Conservation (phyloP, 164 flowering plant genomes). For the Cinnamomum micranthum region DNA sequence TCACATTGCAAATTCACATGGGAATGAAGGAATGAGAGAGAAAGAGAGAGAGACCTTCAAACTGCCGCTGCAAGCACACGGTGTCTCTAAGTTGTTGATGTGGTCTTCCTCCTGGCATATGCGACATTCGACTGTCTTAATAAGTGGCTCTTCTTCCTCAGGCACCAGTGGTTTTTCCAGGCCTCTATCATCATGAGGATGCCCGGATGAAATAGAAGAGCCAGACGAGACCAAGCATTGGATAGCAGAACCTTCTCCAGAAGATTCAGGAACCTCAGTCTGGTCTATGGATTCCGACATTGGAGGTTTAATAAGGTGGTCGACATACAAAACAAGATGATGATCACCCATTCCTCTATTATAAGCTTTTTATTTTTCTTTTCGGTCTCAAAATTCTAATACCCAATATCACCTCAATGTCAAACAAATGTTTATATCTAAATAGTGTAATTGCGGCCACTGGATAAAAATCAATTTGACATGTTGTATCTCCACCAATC, state of each 20-base stretch:
- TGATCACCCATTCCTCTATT: conserved; percentile 47
- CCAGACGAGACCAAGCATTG: conserved; percentile 14
- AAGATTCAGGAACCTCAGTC: conserved; percentile 16
- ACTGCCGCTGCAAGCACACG: conserved; percentile 75
- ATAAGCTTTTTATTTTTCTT: neutral
- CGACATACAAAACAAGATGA: conserved; percentile 51
- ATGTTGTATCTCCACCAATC: too few relatives aligned
- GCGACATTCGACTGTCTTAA: conserved; percentile 57
- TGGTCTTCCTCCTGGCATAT: conserved; percentile 79
- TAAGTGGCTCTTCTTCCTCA: conserved; percentile 47
- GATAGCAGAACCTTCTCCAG: conserved; percentile 30
- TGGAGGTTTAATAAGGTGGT: conserved; percentile 38
- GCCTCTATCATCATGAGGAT: conserved; percentile 6
- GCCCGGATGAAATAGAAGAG: neutral
- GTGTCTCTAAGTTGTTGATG: conserved; percentile 43
- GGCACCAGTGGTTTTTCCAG: conserved; percentile 15
- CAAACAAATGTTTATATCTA: too few relatives aligned
- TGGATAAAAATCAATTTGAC: too few relatives aligned
- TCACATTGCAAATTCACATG: neutral
- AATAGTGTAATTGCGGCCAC: too few relatives aligned
- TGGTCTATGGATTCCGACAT: conserved; percentile 29
- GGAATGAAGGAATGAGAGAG: neutral
- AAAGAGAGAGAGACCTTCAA: conserved; percentile 44
- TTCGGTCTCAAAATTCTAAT: too few relatives aligned
- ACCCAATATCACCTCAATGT: too few relatives aligned